A percentile compares a stretch with the other conserved stretches of the same genome.
Conservation (phyloP, 2,329 filamentous ascomycete species). For the Bipolaris sorokiniana region DNA sequence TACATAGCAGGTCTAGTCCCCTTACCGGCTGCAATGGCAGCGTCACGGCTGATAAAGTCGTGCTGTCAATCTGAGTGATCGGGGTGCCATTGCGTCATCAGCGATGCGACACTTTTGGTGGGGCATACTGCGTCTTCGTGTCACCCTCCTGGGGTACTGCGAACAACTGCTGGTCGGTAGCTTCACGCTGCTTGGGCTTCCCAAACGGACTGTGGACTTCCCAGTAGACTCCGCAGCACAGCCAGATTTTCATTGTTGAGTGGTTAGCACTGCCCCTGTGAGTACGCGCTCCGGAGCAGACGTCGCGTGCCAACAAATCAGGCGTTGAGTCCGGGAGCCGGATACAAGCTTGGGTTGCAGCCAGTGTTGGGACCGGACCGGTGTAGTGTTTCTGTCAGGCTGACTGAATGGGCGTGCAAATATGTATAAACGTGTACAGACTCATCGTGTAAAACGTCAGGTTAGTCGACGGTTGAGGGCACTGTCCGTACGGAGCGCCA, state of each 20-base stretch:
- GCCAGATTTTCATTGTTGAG: slow-evolving; percentile 25
- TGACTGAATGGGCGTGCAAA: not conserved
- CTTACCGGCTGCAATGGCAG: slow-evolving; percentile 13
- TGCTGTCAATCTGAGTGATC: slow-evolving; percentile 19
- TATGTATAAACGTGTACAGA: not conserved
- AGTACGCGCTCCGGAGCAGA: not conserved
- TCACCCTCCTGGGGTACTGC: slow-evolving; percentile 14
- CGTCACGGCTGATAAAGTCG: slow-evolving; percentile 16
- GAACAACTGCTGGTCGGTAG: slow-evolving; percentile 23
- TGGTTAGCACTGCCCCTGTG: not conserved
- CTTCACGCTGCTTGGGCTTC: slow-evolving; percentile 16
- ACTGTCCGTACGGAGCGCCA: not conserved
- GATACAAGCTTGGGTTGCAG: not conserved
- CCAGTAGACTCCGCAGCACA: slow-evolving; percentile 28
- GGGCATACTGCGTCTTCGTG: slow-evolving; percentile 13
- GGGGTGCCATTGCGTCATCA: slow-evolving; percentile 21
- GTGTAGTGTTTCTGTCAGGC: not conserved
- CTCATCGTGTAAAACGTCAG: not conserved
- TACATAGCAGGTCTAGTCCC: not conserved
- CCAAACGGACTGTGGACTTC: slow-evolving; percentile 25
- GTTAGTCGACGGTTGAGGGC: not conserved
- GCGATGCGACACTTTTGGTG: slow-evolving; percentile 15
- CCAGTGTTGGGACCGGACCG: not conserved
- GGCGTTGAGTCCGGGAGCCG: not conserved
- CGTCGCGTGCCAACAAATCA: not conserved